These are phyloP conservation scores for Austroboletus novae-zelandiae DNA, from an alignment of 1,284 basidiomycete species.

Conservation along the genomic window DNA sequence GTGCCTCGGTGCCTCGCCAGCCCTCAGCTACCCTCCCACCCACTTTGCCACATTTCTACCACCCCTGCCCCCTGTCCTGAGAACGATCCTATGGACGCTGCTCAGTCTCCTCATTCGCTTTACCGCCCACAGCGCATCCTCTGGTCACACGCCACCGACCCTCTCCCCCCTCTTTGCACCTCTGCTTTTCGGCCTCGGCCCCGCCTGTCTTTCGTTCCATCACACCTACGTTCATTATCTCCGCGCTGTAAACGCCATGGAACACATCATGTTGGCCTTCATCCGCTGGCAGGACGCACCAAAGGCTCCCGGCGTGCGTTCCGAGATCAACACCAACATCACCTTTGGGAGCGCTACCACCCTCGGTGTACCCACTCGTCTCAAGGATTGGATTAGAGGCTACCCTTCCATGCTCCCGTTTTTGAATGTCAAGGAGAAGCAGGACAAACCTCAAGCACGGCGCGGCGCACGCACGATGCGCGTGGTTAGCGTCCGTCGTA, in stretches of 20 bases:
- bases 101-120: constrained; percentile 77
- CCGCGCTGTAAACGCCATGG: constrained; percentile 77
- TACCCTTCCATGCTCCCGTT: constrained; percentile 70
- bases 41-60: constrained; percentile 65
- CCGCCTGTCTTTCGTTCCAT: constrained; percentile 64
- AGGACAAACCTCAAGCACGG: constrained; percentile 55
- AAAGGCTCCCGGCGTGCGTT: constrained; percentile 25
- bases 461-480: constrained; percentile 71
- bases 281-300: constrained; percentile 75
- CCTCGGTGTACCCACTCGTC: constrained; percentile 68
- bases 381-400: constrained; percentile 84
- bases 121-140: constrained; percentile 74
- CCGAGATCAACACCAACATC: constrained; percentile 34
- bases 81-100: constrained; percentile 61
- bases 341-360: constrained; percentile 48
- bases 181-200: constrained; percentile 76
- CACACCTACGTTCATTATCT: constrained; percentile 80
- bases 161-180: constrained; percentile 88
- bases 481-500: constrained; percentile 70
- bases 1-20: constrained; percentile 31
- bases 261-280: constrained; percentile 84
- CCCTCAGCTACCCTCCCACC: constrained; percentile 60
- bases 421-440: constrained; percentile 35
- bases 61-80: constrained; percentile 52
- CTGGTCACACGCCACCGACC: constrained; percentile 81